Evolutionary conservation across 345 rosid species (phyloP).

Genomic region (Turritis glabra): DNA sequence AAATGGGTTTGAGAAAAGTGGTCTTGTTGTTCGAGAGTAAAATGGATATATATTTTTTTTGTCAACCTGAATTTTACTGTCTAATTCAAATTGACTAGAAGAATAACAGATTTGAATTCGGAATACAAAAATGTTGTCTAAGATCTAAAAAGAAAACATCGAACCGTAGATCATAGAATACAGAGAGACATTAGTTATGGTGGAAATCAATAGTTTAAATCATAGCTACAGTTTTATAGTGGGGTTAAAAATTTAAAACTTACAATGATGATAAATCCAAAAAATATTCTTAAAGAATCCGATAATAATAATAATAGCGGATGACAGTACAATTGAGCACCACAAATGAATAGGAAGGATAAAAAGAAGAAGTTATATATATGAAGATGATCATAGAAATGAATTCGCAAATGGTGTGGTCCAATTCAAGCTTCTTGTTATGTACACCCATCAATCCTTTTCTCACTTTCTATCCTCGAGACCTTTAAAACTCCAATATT

Average conservation of each 20-base stretch:
- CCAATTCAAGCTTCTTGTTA: conserved; percentile 47
- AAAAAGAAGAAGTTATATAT: background rate
- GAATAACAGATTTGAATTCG: no score
- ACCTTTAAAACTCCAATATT: conserved; percentile 15
- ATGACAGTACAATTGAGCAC: conserved; percentile 5
- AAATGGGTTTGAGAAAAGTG: no score
- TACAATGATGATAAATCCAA: background rate
- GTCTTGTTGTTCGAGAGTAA: no score
- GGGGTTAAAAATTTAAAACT: conserved; percentile 7
- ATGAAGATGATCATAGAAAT: conserved; percentile 14
- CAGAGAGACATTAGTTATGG: no score
- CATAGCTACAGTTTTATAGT: conserved; percentile 1
- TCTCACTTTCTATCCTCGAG: conserved; percentile 35
- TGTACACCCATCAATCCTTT: conserved; percentile 52
- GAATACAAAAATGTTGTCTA: no score
- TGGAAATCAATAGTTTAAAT: no score
- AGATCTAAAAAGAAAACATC: no score
- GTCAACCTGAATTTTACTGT: no score
- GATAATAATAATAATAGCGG: conserved; percentile 6
- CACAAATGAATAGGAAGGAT: conserved; percentile 21
- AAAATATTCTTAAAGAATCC: background rate
- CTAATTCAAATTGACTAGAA: no score
- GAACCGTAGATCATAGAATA: no score
- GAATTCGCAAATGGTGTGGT: conserved; percentile 25
- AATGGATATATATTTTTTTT: no score